phyloP scores from a whole-genome alignment of 441 rosid species.

The Bocquillonia castaneifolia region DNA sequence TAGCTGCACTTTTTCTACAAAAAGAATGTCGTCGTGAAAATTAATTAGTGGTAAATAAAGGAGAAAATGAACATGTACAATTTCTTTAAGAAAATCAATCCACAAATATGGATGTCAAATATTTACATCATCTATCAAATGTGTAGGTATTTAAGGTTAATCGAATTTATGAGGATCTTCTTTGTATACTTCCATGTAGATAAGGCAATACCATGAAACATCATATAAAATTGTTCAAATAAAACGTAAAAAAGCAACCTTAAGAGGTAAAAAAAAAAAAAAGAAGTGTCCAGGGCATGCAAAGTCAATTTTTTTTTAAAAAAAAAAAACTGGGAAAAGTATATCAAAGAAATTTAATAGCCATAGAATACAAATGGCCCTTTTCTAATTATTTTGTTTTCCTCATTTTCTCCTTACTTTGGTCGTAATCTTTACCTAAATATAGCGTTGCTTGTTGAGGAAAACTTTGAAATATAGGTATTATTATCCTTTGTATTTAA shows the following conservation, averaged over 20 bases:
- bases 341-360: constrained; percentile 11
- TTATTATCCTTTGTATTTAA: background rate
- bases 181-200: background rate
- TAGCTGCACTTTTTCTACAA: too few relatives aligned
- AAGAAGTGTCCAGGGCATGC: background rate
- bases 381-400: background rate
- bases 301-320: constrained; percentile 4
- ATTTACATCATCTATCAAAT: constrained; percentile 4
- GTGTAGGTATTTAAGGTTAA: background rate
- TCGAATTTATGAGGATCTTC: background rate
- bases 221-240: background rate
- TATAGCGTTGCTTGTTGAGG: constrained; percentile 14
- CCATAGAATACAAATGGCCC: too few relatives aligned
- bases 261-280: too few relatives aligned
- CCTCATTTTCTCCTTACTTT: constrained; percentile 18
- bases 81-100: background rate
- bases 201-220: background rate
- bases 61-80: background rate
- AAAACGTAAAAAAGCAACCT: too few relatives aligned
- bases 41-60: background rate
- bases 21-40: background rate
- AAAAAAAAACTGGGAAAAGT: constrained; percentile 7
- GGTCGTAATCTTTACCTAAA: constrained; percentile 1
- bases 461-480: constrained; percentile 18
- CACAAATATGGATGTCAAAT: too few relatives aligned